A percentile compares a stretch with the other conserved stretches of the same genome.
Evolutionary conservation across 495 filamentous ascomycete genomes (phyloP).

Genomic region (Rostrohypoxylon terebratum): DNA sequence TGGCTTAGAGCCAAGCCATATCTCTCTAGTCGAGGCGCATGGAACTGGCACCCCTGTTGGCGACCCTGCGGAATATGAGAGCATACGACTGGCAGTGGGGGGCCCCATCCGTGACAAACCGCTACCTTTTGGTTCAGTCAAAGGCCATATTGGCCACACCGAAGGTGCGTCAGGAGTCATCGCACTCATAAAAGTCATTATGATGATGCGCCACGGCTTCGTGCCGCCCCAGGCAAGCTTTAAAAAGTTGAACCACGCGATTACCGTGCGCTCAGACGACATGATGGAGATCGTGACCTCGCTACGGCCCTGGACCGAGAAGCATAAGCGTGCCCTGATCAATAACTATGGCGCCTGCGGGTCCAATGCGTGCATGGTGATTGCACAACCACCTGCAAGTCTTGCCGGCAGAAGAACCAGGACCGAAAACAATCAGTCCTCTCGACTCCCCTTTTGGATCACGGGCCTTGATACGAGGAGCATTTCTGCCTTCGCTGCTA

Average conservation of each 20-base stretch:
- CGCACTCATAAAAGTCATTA: slow-evolving; percentile 52
- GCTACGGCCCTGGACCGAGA: too few relatives aligned
- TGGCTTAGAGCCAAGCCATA: neutral
- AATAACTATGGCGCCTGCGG: slow-evolving; percentile 6
- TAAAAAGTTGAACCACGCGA: slow-evolving; percentile 53
- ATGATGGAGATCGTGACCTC: too few relatives aligned
- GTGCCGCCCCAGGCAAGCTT: slow-evolving; percentile 60
- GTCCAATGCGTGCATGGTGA: neutral
- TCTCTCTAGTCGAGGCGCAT: slow-evolving; percentile 50
- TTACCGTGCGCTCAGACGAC: too few relatives aligned
- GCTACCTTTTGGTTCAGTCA: slow-evolving; percentile 55
- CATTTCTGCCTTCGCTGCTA: neutral
- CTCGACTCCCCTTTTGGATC: neutral
- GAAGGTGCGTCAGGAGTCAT: slow-evolving; percentile 59
- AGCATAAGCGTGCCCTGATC: neutral
- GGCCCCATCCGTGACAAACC: slow-evolving; percentile 44
- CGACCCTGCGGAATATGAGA: slow-evolving; percentile 47
- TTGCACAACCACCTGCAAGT: neutral
- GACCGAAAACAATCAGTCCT: too few relatives aligned
- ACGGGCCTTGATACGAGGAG: neutral
- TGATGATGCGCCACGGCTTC: slow-evolving; percentile 58
- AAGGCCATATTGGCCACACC: slow-evolving; percentile 61
- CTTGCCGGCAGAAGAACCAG: neutral
- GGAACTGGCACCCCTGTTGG: slow-evolving; percentile 58
- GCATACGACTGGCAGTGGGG: slow-evolving; percentile 48